A percentile compares a stretch with the other conserved stretches of the same genome.
Conservation (phyloP, 805 yeast genomes). For the Wickerhamiella siamensis region DNA sequence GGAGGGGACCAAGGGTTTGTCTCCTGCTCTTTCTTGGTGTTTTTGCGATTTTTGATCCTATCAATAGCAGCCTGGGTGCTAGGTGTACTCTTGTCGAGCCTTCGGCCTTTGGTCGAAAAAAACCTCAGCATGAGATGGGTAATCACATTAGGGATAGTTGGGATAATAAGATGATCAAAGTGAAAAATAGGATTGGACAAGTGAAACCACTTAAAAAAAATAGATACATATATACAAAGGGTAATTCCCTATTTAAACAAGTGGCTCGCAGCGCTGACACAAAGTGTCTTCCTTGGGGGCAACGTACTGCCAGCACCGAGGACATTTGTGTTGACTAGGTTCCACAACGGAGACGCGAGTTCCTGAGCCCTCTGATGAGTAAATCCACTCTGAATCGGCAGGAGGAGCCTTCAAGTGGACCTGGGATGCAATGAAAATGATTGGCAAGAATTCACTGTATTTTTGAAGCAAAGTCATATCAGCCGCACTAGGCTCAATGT, state of each 20-base stretch:
- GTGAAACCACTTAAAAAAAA: too few species aligned
- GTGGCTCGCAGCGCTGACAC: conserved; percentile 29
- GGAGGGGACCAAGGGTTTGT: neutral
- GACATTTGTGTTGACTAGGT: conserved; percentile 52
- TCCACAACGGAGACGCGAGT: conserved; percentile 30
- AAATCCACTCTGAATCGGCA: conserved; percentile 20
- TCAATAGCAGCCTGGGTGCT: too few species aligned
- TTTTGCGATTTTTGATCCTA: too few species aligned
- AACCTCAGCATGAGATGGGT: neutral
- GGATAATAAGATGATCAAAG: too few species aligned
- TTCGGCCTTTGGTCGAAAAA: neutral
- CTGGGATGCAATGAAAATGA: conserved; percentile 49
- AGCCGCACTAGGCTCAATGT: conserved; percentile 20
- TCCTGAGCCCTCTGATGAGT: conserved; percentile 22
- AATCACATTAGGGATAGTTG: too few species aligned
- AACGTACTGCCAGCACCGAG: conserved; percentile 84
- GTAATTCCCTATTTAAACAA: neutral
- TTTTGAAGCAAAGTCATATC: conserved; percentile 10
- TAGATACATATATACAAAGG: neutral
- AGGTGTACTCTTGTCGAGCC: too few species aligned
- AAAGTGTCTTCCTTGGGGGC: conserved; percentile 37
- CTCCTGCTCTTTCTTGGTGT: too few species aligned
- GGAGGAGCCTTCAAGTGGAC: conserved; percentile 29
- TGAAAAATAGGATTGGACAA: too few species aligned
- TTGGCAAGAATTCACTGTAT: conserved; percentile 35